These are phyloP conservation scores for Baudoinia panamericana DNA, from an alignment of 495 filamentous ascomycete genomes.

Conservation along the genomic window DNA sequence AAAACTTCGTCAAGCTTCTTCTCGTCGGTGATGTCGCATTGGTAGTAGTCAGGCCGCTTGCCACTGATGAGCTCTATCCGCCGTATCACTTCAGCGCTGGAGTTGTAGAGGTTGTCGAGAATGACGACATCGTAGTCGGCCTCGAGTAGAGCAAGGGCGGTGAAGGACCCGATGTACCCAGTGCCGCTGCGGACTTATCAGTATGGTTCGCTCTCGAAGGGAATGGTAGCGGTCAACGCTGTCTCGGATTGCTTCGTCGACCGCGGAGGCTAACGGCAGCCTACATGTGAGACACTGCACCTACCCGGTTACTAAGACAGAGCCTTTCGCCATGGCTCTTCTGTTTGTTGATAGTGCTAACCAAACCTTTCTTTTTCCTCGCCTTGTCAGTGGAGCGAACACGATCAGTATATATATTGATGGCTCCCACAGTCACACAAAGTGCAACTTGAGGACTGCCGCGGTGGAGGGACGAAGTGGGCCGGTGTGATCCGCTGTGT, in stretches of 20 bases:
- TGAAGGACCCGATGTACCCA: constrained; percentile 99
- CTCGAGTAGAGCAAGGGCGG: constrained; percentile 75
- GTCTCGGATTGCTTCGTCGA: background rate
- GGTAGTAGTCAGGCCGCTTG: constrained; percentile 73
- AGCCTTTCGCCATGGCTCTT: constrained; percentile 74
- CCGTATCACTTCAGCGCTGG: constrained; percentile 72
- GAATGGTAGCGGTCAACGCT: constrained; percentile 6
- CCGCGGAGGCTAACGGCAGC: background rate
- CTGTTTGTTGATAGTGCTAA: too few species aligned
- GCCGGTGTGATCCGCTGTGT: too few species aligned
- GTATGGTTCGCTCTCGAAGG: background rate
- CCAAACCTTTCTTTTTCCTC: too few species aligned
- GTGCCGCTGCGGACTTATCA: constrained; percentile 53
- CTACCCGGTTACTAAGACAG: constrained; percentile 84
- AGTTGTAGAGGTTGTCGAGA: constrained; percentile 92
- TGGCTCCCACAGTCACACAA: too few species aligned
- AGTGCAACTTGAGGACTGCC: too few species aligned
- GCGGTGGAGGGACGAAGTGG: too few species aligned
- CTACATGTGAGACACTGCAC: constrained; percentile 22
- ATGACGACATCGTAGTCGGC: constrained; percentile 94
- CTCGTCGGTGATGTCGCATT: constrained; percentile 80
- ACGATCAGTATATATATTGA: too few species aligned
- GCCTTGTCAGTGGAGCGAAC: too few species aligned
- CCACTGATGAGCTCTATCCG: constrained; percentile 88
- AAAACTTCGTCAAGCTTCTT: constrained; percentile 77